phyloP scores from a whole-genome alignment of 352 stramenopile species.

The Globisporangium alternatum region DNA sequence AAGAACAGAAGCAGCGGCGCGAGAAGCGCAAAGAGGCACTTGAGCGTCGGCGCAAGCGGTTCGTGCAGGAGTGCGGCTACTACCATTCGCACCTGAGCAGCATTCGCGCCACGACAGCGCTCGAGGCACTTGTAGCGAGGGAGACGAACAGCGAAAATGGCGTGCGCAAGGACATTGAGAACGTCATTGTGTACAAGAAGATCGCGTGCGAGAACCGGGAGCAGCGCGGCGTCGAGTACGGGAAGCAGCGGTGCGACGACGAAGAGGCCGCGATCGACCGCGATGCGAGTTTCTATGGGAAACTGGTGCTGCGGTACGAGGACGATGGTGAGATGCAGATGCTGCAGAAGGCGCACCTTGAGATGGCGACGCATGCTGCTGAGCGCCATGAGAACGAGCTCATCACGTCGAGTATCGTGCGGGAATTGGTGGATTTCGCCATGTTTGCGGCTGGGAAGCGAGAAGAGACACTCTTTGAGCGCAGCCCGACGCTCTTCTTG shows the following conservation, averaged over 20 bases:
- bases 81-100: constrained; percentile 27
- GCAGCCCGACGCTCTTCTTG: constrained; percentile 40
- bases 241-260: constrained; percentile 46
- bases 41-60: constrained; percentile 50
- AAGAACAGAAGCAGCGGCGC: constrained; percentile 47
- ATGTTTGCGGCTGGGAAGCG: constrained; percentile 47
- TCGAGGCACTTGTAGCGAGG: constrained; percentile 47
- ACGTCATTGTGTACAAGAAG: constrained; percentile 66
- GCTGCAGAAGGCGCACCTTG: constrained; percentile 31
- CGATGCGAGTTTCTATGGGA: constrained; percentile 50
- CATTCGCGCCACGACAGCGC: constrained; percentile 25
- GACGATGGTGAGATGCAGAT: constrained; percentile 52
- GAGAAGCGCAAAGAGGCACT: constrained; percentile 54
- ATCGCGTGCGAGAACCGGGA: constrained; percentile 59
- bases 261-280: constrained; percentile 38
- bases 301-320: constrained; percentile 58
- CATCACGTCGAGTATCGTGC: constrained; percentile 35
- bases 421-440: constrained; percentile 57
- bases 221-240: constrained; percentile 46
- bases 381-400: constrained; percentile 41
- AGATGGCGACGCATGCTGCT: constrained; percentile 31
- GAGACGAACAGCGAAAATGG: constrained; percentile 48
- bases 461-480: constrained; percentile 41
- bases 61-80: constrained; percentile 52
- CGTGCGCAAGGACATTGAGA: constrained; percentile 32